phyloP scores from a whole-genome alignment of 2,329 filamentous ascomycete genomes.

The Cladosporium sp. region DNA sequence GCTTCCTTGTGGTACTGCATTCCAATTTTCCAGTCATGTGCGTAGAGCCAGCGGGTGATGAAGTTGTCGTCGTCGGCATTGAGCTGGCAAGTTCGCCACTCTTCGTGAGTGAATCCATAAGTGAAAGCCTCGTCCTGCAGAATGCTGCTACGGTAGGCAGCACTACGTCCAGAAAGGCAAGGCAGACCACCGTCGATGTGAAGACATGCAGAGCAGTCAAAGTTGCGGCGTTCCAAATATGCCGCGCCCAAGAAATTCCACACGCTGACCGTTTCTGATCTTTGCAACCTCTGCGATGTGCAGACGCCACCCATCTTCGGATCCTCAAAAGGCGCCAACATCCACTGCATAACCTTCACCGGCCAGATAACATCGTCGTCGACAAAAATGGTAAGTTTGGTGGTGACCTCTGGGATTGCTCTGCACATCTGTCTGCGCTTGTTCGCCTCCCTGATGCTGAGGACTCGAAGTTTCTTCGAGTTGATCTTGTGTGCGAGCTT shows the following conservation, averaged over 20 bases:
- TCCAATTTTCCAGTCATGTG: constrained; percentile 87
- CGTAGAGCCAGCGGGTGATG: constrained; percentile 92
- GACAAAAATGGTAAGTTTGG: constrained; percentile 82
- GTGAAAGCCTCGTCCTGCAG: constrained; percentile 81
- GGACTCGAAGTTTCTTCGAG: constrained; percentile 63
- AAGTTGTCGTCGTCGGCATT: constrained; percentile 99
- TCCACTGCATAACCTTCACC: constrained; percentile 78
- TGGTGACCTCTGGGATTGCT: constrained; percentile 79
- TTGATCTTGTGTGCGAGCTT: constrained; percentile 55
- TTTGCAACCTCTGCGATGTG: constrained; percentile 81
- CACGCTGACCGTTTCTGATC: constrained; percentile 59
- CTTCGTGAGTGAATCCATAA: constrained; percentile 85
- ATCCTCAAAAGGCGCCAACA: constrained; percentile 88
- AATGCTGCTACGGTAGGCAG: constrained; percentile 86
- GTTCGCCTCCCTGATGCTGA: constrained; percentile 81
- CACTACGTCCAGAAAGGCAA: constrained; percentile 91
- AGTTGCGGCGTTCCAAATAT: constrained; percentile 91
- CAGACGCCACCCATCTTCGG: constrained; percentile 80
- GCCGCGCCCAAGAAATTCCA: constrained; percentile 90
- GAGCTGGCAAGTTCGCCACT: constrained; percentile 80
- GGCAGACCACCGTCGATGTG: constrained; percentile 94
- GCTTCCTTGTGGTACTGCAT: constrained; percentile 91
- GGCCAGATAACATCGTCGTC: constrained; percentile 97
- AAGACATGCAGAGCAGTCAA: constrained; percentile 93
- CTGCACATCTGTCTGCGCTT: constrained; percentile 92